Base-by-base conservation (phyloP, 176 grass and related monocot species). In the Paspalum notatum region DNA sequence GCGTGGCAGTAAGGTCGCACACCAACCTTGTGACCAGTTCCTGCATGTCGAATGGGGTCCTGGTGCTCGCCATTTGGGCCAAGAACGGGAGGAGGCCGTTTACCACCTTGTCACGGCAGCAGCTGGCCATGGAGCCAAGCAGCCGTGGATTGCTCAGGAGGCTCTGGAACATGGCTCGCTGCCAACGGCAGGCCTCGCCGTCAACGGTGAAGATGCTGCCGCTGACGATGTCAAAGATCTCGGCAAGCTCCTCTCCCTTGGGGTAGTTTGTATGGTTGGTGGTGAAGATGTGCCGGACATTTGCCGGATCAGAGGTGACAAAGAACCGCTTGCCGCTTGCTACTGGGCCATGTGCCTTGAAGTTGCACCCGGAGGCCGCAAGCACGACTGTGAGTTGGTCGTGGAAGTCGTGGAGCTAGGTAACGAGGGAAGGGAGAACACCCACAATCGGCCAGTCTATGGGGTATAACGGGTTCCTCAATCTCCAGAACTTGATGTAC, bases 221-320 rank as follows among this genome's bases (percentile, higher is more conserved):
- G 5, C 63, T 16, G 16, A 81, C 38, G 24, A 85, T 25, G 18
- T 81, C 82, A 39, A 89, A 85, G 55, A 85, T 80, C 2, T 61
- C 17, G 0, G 77, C 51, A 43, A 85, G 71, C 12, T 77, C 82
- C 21, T 42, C 71, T 3, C 82, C 87, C 46, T 81, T 85, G 22
- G 82, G 82, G 63, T 81, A 89, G 56, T 89, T 89, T 0, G 62
- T 32, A 42, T 64, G 69, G 47, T 80, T 76, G 9, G 54, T 20
- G 22, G 51, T 81, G 69, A 89, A 89, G 63, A 89, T 44, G 53
- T 89, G 82, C 27, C 37, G 64, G 45, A 89, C 53, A n/a, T 84
- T 85, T n/a, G 37, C 63, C 0, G 87, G 87, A 63, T 89, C 82
- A 16, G 37, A 38, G 1, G 82, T 89, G 6, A 56, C 0, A 22